A percentile compares a stretch with the other conserved stretches of the same genome.
Evolutionary conservation across 1,284 basidiomycete species (phyloP).

Genomic region (Neolentinus lepideus): DNA sequence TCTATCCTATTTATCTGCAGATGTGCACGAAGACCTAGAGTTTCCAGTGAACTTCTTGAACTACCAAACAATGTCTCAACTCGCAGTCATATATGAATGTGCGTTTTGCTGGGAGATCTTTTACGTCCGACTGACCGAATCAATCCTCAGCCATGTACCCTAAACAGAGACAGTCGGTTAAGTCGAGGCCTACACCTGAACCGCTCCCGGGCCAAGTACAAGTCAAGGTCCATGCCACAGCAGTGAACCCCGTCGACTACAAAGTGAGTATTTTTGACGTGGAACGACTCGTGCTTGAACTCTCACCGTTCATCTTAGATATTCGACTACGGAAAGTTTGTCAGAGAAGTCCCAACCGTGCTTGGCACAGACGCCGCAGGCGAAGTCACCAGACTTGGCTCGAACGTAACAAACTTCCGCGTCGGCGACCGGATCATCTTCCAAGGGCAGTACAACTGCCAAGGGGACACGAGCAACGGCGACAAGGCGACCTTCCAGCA

Average conservation of each 20-base stretch:
- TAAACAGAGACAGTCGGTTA: conserved; percentile 5
- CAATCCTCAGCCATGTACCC: background rate
- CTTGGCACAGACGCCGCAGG: conserved; percentile 56
- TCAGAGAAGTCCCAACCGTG: conserved; percentile 30
- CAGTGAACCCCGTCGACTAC: conserved; percentile 34
- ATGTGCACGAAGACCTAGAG: no score
- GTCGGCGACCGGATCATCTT: conserved; percentile 52
- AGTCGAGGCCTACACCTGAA: conserved; percentile 15
- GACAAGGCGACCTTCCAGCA: conserved; percentile 41
- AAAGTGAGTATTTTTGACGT: conserved; percentile 10
- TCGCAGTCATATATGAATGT: no score
- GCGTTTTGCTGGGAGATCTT: no score
- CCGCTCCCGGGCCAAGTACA: conserved; percentile 33
- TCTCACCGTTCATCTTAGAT: conserved; percentile 9
- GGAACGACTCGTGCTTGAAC: background rate
- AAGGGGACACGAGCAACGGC: conserved; percentile 31
- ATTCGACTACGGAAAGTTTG: conserved; percentile 22
- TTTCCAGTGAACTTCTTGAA: no score
- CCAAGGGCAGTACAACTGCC: conserved; percentile 20
- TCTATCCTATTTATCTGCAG: no score
- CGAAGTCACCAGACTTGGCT: conserved; percentile 44
- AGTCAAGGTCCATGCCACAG: conserved; percentile 31
- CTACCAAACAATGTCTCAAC: no score
- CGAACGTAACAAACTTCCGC: conserved; percentile 38
- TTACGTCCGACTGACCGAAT: no score